Base-by-base conservation (phyloP, 2,329 filamentous ascomycete species). In the Aspergillus chevalieri region DNA sequence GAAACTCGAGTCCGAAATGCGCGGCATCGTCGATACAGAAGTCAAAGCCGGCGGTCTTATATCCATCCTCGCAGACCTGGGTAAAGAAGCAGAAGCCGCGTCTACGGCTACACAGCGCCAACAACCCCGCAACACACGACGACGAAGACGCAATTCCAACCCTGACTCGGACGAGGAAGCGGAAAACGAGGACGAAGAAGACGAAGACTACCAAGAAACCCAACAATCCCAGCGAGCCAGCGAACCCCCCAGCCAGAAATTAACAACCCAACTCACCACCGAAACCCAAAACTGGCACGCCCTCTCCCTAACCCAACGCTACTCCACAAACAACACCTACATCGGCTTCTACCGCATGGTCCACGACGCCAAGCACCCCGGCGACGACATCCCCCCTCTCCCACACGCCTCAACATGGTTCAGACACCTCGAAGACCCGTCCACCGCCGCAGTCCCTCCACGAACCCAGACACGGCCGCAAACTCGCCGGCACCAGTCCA, bases 341-440 rank as follows among this genome's bases (percentile, higher is more conserved):
- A 70, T 75, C 44, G 73, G 74, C 19, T 87, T 85, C 72, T 81
- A 82, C 61, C 70, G 73, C 7, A 67, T 79, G n/a, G 72, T 85
- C 3, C 82, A 85, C 62, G 81, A 85, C 56, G 77, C 82, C 24
- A 76, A 75, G 44, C 70, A 81, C 54, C 74, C 73, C 1, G 74
- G 74, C n/a, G 73, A 79, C 46, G 70, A 77, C 3, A 75, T 75
- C 1, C 76, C 77, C 3, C 74, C 75, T 0, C 61, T 84, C 14
- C 78, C 82, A 0, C 74, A 80, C 46, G 66, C 78, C 8, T 77
- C 75, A 10, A 79, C 80, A 9, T 87, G 84, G 84, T 87, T 87
- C 61, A 62, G 69, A 3, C 73, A 76, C 10, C 69, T 77, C 48
- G 71, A 73, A 55, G 74, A 74, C 19, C 48, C 49, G 1, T 48